Evolutionary conservation across 257 asterid genomes (phyloP), one percentile per base, ranked within the genome.

Genomic region (Gardenia jasminoides): DNA sequence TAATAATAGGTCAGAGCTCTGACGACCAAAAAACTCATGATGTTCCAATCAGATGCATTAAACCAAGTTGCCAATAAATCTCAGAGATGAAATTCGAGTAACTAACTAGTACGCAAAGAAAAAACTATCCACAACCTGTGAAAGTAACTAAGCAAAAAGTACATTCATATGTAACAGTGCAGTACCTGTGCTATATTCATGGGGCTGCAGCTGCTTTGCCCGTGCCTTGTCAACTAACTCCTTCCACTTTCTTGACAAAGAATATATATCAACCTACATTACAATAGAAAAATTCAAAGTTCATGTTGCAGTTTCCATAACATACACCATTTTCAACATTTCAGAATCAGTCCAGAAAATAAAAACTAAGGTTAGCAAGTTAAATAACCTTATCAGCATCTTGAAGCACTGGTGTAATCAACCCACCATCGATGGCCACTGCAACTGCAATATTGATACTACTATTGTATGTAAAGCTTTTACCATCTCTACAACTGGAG

Each of bases 401-500:
- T 82, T 91, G 96, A 82, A 93, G 96, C 77, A 93, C 98, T 10
- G 97, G 96, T 44, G 97, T 93, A 84, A 91, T 93, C 81, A 93
- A 82, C 64, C 97, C 98, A 58, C 94, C 98, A 75, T 90, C 84
- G 52, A 93, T 88, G 15, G 97, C 94, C 79, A 91, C 98, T n/a
- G 97, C 97, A 74, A 93, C 97, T 20, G 98, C 96, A 82, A 93
- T 90, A 81, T 93, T 93, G 50, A 93, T 87, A 70, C 76, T 91
- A 78, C 88, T 84, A 44, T 90, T 93, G 83, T 91, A 90, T 36
- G 94, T 89, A 80, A 93, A 93, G 77, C 96, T 91, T 80, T 91
- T 93, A 70, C 98, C 98, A 77, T 91, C 98, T 85, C 87, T 91
- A 85, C 98, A 93, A 52, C 89, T 70, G n/a, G 98, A 82, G 78